Evolutionary conservation across 345 rosid genomes (phyloP), one percentile per base, ranked within the genome.

Genomic region (Rhizophora apiculata): DNA sequence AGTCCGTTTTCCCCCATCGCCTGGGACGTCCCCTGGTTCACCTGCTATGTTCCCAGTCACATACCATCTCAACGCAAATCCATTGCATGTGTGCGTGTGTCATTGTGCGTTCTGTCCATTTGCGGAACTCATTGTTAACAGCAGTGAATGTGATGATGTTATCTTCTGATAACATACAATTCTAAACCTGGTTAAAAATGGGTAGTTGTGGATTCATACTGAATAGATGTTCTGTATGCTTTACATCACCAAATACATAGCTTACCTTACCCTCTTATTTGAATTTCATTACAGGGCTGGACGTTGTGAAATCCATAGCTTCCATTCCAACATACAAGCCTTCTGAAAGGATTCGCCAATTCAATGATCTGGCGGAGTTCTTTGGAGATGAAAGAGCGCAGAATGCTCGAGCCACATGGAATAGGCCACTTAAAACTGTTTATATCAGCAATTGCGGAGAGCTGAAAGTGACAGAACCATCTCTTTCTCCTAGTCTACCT

Each of bases 371-470:
- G 69, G 96, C 97, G 0, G 86, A 81, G 78, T 89, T 91, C 56
- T 43, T 93, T 2, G 97, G 98, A 64, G 96, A 93, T 24, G 96
- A 91, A 49, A 91, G 97, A 82, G 98, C 97, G 0, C 89, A 85
- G 71, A 86, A 77, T 43, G 97, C 94, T 20, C 80, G 98, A 6
- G 68, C 89, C 0, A 79, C 74, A 26, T 93, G 97, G 96, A 85
- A 91, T 69, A 83, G 77, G 70, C 98, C 98, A 64, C 88, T 89
- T 5, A 93, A 84, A 78, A 84, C 97, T 6, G 83, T 89, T 54
- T 90, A 52, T 60, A 86, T 93, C 70, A 89, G 89, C 55, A 81
- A 81, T 55, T 91, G 97, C 60, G 98, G 97, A 5, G 96, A 87
- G 82, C 87, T 91, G 62, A 85, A 84, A 77, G 96, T 87, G 21